Evolutionary conservation across 257 asterid species (phyloP).

Genomic region (Nicotiana undulata): DNA sequence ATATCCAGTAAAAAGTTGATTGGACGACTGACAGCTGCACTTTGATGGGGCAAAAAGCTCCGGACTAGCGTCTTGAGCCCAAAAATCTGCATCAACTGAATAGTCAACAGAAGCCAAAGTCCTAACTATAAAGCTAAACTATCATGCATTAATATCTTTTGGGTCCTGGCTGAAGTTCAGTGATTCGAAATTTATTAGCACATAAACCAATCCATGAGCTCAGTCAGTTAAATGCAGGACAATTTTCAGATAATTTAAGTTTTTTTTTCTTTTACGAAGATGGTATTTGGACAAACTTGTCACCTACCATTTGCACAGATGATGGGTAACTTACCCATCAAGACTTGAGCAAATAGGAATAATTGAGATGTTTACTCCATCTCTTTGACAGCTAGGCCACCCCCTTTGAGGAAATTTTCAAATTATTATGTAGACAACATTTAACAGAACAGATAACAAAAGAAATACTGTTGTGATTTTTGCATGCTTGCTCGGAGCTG

Average conservation of each 20-base stretch:
- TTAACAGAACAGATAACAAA: background rate
- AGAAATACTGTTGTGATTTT: background rate
- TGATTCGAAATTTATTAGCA: background rate
- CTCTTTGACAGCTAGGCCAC: background rate
- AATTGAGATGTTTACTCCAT: background rate
- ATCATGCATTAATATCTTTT: background rate
- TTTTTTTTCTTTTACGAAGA: background rate
- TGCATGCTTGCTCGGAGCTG: too few relatives aligned
- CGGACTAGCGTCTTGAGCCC: conserved; percentile 75
- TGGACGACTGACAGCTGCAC: conserved; percentile 32
- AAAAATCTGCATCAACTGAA: conserved; percentile 47
- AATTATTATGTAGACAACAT: background rate
- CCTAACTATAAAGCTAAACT: background rate
- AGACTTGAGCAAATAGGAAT: background rate
- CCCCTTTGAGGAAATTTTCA: background rate
- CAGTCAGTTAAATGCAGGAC: background rate
- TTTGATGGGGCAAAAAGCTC: conserved; percentile 64
- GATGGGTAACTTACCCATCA: background rate
- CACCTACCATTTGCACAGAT: background rate
- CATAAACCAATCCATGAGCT: background rate
- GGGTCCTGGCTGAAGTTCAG: background rate
- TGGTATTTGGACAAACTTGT: background rate
- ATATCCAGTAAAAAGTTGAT: conserved; percentile 49
- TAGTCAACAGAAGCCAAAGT: background rate
- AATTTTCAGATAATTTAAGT: background rate